Evolutionary conservation across 1,284 basidiomycete genomes (phyloP).

Genomic region (Pyrrhoderma lamaoense): DNA sequence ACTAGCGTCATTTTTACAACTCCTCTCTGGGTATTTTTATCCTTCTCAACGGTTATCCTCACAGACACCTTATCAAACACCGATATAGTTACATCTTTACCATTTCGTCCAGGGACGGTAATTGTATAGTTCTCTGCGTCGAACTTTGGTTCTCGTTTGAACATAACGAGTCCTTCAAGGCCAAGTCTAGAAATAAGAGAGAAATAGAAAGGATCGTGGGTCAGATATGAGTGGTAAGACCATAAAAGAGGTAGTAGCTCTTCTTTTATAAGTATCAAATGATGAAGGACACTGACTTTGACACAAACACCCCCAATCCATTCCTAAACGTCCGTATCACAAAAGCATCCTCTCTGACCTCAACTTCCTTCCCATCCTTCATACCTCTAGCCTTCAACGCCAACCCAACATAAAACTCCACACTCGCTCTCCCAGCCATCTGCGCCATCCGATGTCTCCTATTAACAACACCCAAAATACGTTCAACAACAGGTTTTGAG

Average conservation of each 20-base stretch:
- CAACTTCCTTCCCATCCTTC: slow-evolving; percentile 34
- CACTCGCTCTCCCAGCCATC: slow-evolving; percentile 91
- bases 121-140: slow-evolving; percentile 90
- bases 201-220: slow-evolving; percentile 6
- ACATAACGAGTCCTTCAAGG: slow-evolving; percentile 89
- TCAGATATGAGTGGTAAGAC: too few species aligned
- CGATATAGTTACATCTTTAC: slow-evolving; percentile 49
- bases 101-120: slow-evolving; percentile 42
- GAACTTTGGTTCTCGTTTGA: slow-evolving; percentile 78
- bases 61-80: slow-evolving; percentile 94
- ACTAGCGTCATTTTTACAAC: slow-evolving; percentile 85
- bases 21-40: slow-evolving; percentile 89
- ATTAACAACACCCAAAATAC: slow-evolving; percentile 83
- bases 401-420: slow-evolving; percentile 96
- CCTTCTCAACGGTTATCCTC: slow-evolving; percentile 88
- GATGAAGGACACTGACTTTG: slow-evolving; percentile 53
- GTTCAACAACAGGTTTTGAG: slow-evolving; percentile 86
- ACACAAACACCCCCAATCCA: slow-evolving; percentile 93
- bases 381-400: slow-evolving; percentile 69
- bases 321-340: slow-evolving; percentile 94
- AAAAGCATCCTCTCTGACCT: slow-evolving; percentile 81
- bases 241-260: too few species aligned
- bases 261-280: too few species aligned
- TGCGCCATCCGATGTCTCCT: slow-evolving; percentile 93
- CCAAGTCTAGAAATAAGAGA: slow-evolving; percentile 58